Evolutionary conservation across 371 early-diverging fungal genomes (phyloP).

Genomic region (Mucor velutinosus): DNA sequence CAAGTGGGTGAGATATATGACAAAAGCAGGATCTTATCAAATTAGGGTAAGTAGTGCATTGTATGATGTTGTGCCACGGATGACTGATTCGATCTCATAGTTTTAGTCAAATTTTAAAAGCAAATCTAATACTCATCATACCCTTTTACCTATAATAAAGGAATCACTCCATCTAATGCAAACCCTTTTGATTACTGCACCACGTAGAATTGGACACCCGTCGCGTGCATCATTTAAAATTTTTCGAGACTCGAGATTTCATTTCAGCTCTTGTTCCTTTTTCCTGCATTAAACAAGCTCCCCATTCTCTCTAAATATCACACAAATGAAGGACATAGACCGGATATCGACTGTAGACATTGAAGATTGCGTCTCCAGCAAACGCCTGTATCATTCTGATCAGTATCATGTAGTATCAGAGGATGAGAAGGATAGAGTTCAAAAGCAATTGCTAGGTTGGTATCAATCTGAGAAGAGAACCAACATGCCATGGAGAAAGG

Average conservation of each 20-base stretch:
- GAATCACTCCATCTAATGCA: background rate
- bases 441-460: slow-evolving; percentile 60
- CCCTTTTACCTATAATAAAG: background rate
- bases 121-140: slow-evolving; percentile 2
- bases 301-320: background rate
- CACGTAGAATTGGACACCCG: background rate
- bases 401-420: slow-evolving; percentile 34
- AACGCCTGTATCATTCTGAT: slow-evolving; percentile 30
- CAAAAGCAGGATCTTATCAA: slow-evolving; percentile 89
- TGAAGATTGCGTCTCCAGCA: slow-evolving; percentile 41
- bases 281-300: background rate
- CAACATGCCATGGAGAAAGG: slow-evolving; percentile 74
- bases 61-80: background rate
- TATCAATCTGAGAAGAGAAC: slow-evolving; percentile 64
- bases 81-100: background rate
- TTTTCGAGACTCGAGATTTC: background rate
- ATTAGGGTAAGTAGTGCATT: slow-evolving; percentile 64
- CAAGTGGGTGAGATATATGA: slow-evolving; percentile 94
- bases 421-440: slow-evolving; percentile 38
- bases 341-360: slow-evolving; percentile 9
- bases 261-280: background rate
- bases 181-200: background rate
- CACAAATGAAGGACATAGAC: background rate
- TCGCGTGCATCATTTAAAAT: background rate
- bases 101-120: slow-evolving; percentile 4